A percentile compares a stretch with the other conserved stretches of the same genome.
These are phyloP conservation scores for Fusarium ramigenum DNA, from an alignment of 2,329 filamentous ascomycete species.

Conservation along the genomic window DNA sequence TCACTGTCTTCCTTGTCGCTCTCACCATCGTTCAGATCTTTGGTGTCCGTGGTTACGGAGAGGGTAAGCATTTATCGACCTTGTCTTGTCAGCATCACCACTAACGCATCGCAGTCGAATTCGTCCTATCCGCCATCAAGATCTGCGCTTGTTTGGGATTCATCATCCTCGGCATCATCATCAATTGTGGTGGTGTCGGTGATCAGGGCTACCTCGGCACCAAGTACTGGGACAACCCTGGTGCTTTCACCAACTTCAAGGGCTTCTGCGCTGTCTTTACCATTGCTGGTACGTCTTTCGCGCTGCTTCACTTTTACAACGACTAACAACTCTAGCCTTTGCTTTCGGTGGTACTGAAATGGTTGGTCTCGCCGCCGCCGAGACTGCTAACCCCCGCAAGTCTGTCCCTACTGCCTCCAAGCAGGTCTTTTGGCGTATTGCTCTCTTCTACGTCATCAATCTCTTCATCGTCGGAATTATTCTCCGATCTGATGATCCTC, in stretches of 20 bases:
- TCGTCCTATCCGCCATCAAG: slow-evolving; percentile 86
- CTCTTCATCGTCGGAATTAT: slow-evolving; percentile 83
- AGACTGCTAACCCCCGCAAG: slow-evolving; percentile 79
- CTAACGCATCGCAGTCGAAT: slow-evolving; percentile 65
- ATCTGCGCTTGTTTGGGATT: slow-evolving; percentile 42
- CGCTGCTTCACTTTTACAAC: rapidly evolving
- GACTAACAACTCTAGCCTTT: slow-evolving; percentile 53
- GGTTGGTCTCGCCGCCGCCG: slow-evolving; percentile 79
- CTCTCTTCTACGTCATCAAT: slow-evolving; percentile 87
- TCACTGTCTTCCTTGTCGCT: slow-evolving; percentile 79
- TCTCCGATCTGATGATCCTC: slow-evolving; percentile 74
- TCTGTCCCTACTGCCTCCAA: slow-evolving; percentile 87
- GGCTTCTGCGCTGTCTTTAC: slow-evolving; percentile 81
- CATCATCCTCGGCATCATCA: slow-evolving; percentile 83
- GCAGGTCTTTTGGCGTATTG: slow-evolving; percentile 95
- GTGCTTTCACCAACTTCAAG: slow-evolving; percentile 85
- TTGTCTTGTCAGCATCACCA: rapidly evolving
- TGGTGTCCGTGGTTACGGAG: slow-evolving; percentile 87
- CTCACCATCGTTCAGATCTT: slow-evolving; percentile 87
- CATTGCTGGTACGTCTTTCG: slow-evolving; percentile 59
- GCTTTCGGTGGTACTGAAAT: slow-evolving; percentile 80
- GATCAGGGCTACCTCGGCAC: slow-evolving; percentile 81
- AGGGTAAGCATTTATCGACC: slow-evolving; percentile 54
- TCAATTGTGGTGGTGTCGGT: slow-evolving; percentile 83
- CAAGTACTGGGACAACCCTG: slow-evolving; percentile 78